Conservation (phyloP, 345 rosid species). For the Lepidium didymum region DNA sequence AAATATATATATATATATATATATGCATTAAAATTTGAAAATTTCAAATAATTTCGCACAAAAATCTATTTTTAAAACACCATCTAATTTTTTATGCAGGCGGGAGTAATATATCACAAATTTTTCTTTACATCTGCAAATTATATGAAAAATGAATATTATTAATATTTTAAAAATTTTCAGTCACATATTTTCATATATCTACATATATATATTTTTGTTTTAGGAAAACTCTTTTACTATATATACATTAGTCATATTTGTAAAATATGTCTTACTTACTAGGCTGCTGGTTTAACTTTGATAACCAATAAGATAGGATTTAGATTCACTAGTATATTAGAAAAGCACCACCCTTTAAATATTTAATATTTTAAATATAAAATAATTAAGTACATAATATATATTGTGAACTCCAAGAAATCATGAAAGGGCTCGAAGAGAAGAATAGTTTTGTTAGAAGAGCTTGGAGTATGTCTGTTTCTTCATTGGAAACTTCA, state of each 20-base stretch:
- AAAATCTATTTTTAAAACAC: no score
- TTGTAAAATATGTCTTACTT: not conserved
- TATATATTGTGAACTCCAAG: not conserved
- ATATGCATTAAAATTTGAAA: no score
- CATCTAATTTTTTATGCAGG: no score
- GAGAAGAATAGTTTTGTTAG: slow-evolving; percentile 18
- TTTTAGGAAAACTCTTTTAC: not conserved
- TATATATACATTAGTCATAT: not conserved
- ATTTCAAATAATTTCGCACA: no score
- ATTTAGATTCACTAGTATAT: not conserved
- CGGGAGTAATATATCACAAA: not conserved
- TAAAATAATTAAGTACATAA: not conserved
- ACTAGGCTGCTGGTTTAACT: not conserved
- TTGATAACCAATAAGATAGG: not conserved
- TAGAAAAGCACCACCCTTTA: not conserved
- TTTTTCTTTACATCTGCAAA: not conserved
- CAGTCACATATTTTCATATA: not conserved
- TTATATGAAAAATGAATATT: not conserved
- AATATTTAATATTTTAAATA: not conserved
- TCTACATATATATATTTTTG: not conserved
- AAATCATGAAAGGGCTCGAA: slow-evolving; percentile 25
- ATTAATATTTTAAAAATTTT: not conserved
- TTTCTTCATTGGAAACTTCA: slow-evolving; percentile 25
- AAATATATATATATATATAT: no score
- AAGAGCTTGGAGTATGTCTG: slow-evolving; percentile 32